Conservation (phyloP, 331 rosid genomes). For the Cucumis variabilis region DNA sequence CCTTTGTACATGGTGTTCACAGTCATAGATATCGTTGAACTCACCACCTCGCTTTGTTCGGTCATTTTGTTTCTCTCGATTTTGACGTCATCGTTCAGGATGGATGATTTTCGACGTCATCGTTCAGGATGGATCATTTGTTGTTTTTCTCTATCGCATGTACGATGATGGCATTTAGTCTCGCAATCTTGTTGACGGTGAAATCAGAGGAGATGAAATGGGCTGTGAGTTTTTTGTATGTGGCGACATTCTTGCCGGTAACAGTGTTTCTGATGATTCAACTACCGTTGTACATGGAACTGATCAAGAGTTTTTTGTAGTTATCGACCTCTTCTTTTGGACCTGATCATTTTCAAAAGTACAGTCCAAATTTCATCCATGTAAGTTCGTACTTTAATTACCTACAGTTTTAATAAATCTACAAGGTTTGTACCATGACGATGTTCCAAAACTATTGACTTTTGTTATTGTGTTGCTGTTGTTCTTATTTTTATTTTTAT, state of each 20-base stretch:
- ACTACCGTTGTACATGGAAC: constrained; percentile 4
- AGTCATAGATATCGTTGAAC: constrained; percentile 40
- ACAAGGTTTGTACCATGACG: too few species aligned
- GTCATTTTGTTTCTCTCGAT: constrained; percentile 52
- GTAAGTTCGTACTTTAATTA: too few species aligned
- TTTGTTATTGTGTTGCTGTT: too few species aligned
- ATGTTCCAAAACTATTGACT: too few species aligned
- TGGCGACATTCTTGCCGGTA: not conserved
- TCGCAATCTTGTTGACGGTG: too few species aligned
- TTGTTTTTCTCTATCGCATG: too few species aligned
- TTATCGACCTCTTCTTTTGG: not conserved
- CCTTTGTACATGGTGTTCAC: constrained; percentile 50
- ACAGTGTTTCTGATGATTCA: too few species aligned
- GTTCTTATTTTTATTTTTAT: too few species aligned
- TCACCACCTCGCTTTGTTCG: constrained; percentile 43
- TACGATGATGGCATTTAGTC: too few species aligned
- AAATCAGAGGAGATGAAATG: constrained; percentile 36
- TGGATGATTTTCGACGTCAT: constrained; percentile 29
- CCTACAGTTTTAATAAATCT: too few species aligned
- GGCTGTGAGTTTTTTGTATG: constrained; percentile 43
- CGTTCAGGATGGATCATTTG: too few species aligned
- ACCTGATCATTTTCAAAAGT: not conserved
- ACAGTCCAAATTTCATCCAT: not conserved
- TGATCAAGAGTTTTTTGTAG: not conserved
- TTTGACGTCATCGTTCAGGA: constrained; percentile 46